Conservation (phyloP, 495 filamentous ascomycete genomes). For the Cercophora samala region DNA sequence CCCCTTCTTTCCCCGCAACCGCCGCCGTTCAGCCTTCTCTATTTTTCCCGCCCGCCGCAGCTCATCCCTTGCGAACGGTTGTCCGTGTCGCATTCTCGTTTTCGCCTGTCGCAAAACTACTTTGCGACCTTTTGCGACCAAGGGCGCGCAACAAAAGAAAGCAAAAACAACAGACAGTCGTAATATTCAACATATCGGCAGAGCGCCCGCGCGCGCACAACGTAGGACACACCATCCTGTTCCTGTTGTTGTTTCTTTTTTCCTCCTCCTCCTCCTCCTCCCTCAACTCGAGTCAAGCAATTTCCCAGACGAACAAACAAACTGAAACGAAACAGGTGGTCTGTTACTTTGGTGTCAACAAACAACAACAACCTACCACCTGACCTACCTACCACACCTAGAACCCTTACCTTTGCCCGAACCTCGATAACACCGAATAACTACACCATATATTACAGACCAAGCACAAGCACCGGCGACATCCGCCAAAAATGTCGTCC, state of each 20-base stretch:
- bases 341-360: background rate
- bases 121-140: background rate
- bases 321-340: background rate
- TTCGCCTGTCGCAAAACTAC: background rate
- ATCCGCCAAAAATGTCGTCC: conserved; percentile 43
- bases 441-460: background rate
- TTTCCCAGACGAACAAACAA: background rate
- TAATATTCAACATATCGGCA: background rate
- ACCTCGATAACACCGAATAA: background rate
- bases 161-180: background rate
- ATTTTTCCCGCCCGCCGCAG: background rate
- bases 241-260: background rate
- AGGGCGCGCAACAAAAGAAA: background rate
- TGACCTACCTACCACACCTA: background rate
- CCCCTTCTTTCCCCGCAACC: background rate
- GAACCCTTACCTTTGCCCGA: background rate
- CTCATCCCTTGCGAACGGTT: background rate
- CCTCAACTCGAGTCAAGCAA: background rate
- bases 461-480: background rate
- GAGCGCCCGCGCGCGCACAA: background rate
- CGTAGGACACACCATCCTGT: background rate
- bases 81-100: background rate
- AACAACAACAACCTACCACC: background rate
- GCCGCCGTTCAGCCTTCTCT: background rate
- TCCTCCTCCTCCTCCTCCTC: too few species aligned